A percentile compares a stretch with the other conserved stretches of the same genome.
These are phyloP conservation scores for Lumnitzera racemosa DNA, from an alignment of 345 rosid genomes.

Conservation along the genomic window DNA sequence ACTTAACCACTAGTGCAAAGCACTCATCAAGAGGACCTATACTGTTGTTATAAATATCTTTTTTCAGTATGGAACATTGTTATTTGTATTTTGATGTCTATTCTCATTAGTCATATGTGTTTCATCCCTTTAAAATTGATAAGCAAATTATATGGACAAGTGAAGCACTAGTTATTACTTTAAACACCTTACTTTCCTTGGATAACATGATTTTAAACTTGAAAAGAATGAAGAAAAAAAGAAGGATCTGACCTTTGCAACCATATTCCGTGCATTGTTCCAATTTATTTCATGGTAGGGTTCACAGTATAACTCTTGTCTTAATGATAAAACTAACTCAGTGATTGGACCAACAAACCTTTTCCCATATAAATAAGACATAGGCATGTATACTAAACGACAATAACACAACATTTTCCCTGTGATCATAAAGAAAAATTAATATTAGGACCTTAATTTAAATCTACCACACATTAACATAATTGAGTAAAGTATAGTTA, in stretches of 20 bases:
- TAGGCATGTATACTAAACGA: slow-evolving; percentile 57
- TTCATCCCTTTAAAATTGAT: no score
- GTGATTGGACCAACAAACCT: slow-evolving; percentile 54
- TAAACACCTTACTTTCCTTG: no score
- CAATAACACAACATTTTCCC: slow-evolving; percentile 49
- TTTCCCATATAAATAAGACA: slow-evolving; percentile 66
- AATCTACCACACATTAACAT: not conserved
- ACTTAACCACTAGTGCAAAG: no score
- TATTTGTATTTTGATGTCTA: no score
- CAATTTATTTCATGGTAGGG: slow-evolving; percentile 48
- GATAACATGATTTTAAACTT: not conserved
- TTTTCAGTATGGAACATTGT: no score
- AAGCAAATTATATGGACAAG: no score
- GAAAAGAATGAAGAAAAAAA: not conserved
- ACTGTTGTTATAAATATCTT: no score
- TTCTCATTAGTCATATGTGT: no score
- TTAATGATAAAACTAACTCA: slow-evolving; percentile 27
- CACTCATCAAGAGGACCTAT: no score
- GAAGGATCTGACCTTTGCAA: slow-evolving; percentile 31
- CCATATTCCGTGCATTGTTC: slow-evolving; percentile 35
- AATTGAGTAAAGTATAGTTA: not conserved
- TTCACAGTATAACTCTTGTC: slow-evolving; percentile 47
- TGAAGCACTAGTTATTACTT: no score
- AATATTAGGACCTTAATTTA: not conserved
- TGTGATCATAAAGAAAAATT: slow-evolving; percentile 7